Base-by-base conservation (phyloP, 2,329 filamentous ascomycete species). In the Ophiostoma angusticollis region DNA sequence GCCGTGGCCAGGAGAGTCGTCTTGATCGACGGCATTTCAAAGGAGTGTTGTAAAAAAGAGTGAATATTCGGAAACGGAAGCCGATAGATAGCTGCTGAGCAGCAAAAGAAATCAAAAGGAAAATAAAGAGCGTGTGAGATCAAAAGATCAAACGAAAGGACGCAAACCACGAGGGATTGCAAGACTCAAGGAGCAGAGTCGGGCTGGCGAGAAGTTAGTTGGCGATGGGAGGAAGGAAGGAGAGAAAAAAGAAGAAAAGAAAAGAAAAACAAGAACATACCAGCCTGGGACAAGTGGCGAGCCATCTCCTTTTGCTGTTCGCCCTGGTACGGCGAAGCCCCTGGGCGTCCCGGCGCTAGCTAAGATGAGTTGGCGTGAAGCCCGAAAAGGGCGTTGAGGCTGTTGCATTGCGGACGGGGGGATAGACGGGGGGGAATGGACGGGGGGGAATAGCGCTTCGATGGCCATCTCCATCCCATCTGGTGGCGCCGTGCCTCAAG, bases 1-100 rank as follows among this genome's bases (percentile, higher is more conserved):
- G 52, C 41, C 14, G 50, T 50, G 24, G 51, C 50, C 40, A 53
- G 30, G 27, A 57, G 46, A 25, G 48, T 36, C 32, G 48, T 51
- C 41, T 47, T 50, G 42, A 52, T 14, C 2, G 45, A 43, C 27
- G 42, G 36, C 44, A 46, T 47, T 17, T 6, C 35, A 16, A 11
- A 16, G 12, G 24, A 14, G 16, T 24, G 6, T 14, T n/a, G 13
- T 19, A 14, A 4, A 30, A 34, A 33, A 8, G 24, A 22, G 37
- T 33, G 30, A 28, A 16, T 33, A 11, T 16, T 17, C n/a, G 16
- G n/a, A 31, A 14, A 18, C 9, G n/a, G 13, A 31, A n/a, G 28
- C 5, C 9, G 18, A n/a, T n/a, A n/a, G n/a, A n/a, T n/a, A n/a
- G n/a, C n/a, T n/a, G n/a, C n/a, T n/a, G n/a, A n/a, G n/a, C n/a